Conservation (phyloP, 352 stramenopile genomes). For the Globisporangium paddicum region DNA sequence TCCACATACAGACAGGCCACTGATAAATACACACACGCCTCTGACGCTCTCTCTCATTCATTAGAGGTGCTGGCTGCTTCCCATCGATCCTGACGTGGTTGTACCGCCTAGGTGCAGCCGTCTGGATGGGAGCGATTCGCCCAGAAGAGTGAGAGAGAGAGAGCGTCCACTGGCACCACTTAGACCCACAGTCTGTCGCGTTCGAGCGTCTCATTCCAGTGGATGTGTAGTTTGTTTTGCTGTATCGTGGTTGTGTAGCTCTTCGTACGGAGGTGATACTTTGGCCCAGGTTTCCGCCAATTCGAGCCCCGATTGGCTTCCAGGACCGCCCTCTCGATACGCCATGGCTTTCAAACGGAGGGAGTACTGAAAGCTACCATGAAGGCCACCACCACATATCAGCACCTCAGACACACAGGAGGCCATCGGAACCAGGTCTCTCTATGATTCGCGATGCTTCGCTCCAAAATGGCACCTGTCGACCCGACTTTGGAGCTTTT, state of each 20-base stretch:
- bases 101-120: not conserved
- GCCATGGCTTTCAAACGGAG: too few relatives aligned
- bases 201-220: too few relatives aligned
- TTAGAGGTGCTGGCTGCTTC: not conserved
- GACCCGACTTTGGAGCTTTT: not conserved
- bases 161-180: not conserved
- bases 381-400: too few relatives aligned
- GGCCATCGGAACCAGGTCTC: too few relatives aligned
- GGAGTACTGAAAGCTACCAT: too few relatives aligned
- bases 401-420: not conserved
- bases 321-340: too few relatives aligned
- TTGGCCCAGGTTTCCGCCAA: too few relatives aligned
- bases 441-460: too few relatives aligned
- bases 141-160: not conserved
- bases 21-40: conserved; percentile 9
- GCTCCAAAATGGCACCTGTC: conserved; percentile 1
- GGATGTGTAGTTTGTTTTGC: too few relatives aligned
- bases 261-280: too few relatives aligned
- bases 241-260: too few relatives aligned
- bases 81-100: not conserved
- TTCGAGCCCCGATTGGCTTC: too few relatives aligned
- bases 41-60: not conserved
- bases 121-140: conserved; percentile 1
- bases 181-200: not conserved
- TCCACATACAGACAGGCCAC: not conserved